Percentiles rank a stretch among this genome's conserved stretches.
Conservation (phyloP, 169 alveolate genomes). For the Plasmodium gonderi region DNA sequence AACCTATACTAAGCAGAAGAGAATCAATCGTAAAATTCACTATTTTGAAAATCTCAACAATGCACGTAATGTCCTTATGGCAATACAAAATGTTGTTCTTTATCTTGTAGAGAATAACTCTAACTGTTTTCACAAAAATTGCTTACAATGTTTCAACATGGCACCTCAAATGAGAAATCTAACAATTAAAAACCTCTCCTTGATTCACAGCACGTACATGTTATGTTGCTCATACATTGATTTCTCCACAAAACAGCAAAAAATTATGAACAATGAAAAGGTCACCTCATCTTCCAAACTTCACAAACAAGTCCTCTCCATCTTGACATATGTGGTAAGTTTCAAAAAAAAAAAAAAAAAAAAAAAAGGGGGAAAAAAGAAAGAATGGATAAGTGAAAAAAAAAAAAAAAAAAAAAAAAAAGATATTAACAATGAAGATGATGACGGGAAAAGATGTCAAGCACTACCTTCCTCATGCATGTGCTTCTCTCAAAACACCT, state of each 20-base stretch:
- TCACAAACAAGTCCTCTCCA: slow-evolving; percentile 40
- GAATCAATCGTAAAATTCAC: background rate
- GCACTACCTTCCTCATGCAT: too few relatives aligned
- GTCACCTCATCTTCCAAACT: slow-evolving; percentile 26
- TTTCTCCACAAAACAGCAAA: background rate
- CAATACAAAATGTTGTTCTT: background rate
- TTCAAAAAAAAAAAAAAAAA: background rate
- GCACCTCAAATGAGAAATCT: background rate
- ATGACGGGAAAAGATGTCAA: too few relatives aligned
- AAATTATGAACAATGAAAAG: slow-evolving; percentile 41
- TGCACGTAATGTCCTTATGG: background rate
- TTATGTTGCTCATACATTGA: slow-evolving; percentile 18
- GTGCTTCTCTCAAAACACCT: too few relatives aligned
- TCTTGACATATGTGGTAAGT: slow-evolving; percentile 1
- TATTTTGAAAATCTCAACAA: background rate
- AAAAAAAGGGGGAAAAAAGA: background rate
- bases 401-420: too few relatives aligned
- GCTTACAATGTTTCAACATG: background rate
- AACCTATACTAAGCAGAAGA: too few relatives aligned
- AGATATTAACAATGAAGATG: too few relatives aligned
- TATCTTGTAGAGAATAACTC: background rate
- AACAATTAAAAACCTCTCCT: background rate
- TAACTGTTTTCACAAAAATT: background rate
- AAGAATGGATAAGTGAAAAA: too few relatives aligned
- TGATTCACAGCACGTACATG: background rate